These are phyloP conservation scores for Linnemannia exigua DNA, from an alignment of 192 early-diverging fungal genomes.

Conservation along the genomic window DNA sequence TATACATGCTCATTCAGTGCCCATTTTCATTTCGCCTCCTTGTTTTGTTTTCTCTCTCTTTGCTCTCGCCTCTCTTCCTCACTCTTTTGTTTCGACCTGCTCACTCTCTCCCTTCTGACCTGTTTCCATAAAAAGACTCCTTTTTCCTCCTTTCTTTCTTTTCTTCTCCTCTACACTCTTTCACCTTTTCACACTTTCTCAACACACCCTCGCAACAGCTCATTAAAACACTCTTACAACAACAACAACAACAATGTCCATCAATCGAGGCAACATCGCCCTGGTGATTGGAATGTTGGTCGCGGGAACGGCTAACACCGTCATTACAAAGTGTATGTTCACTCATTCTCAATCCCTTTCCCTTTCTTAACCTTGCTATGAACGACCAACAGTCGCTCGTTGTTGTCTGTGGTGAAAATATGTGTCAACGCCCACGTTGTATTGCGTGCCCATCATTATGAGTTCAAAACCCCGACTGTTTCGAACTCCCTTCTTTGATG, in stretches of 20 bases:
- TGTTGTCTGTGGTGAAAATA: no score
- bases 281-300: constrained; percentile 82
- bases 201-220: not conserved
- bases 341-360: not conserved
- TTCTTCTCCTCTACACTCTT: not conserved
- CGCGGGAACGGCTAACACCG: constrained; percentile 71
- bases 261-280: constrained; percentile 49
- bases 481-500: no score
- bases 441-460: not conserved
- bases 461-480: not conserved
- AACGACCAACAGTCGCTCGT: not conserved
- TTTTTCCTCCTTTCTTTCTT: not conserved
- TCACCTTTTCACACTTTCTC: not conserved
- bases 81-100: not conserved
- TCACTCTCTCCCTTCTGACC: not conserved
- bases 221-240: not conserved
- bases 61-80: not conserved
- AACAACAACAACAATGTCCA: constrained; percentile 26
- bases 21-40: not conserved
- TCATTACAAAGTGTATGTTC: constrained; percentile 44
- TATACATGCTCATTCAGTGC: no score
- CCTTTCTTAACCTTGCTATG: not conserved
- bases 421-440: constrained; percentile 5
- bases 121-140: not conserved
- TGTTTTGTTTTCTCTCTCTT: not conserved